Base-by-base conservation (phyloP, 2,329 filamentous ascomycete species). In the Colletotrichum sp. region DNA sequence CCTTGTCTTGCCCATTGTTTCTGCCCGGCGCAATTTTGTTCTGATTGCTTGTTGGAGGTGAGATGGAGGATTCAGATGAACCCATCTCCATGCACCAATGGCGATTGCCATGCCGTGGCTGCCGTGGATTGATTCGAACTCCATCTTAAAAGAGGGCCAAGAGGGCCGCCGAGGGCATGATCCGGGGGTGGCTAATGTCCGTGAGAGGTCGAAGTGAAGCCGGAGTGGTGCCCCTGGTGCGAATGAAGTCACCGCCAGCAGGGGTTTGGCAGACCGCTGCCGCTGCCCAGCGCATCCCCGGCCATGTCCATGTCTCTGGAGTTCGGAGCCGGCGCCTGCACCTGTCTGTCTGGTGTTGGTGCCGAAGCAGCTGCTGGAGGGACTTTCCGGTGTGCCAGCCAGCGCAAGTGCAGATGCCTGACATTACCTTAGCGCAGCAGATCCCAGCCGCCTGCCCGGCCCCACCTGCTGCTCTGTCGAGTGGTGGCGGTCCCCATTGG, bases 371-470 rank as follows among this genome's bases (percentile, higher is more conserved):
- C 48, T 48, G 34, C 68, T 62, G 4, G 36, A 64, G 59, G 44
- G 44, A 52, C 16, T 52, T 52, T 52, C 44, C 44, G 44, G 44
- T 52, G 44, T 52, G 44, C 44, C n/a, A 52, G 39, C 39, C 18
- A n/a, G 8, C 39, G 39, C 39, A n/a, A 48, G 44, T 60, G 55
- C 68, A 63, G 57, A 52, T 68, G 73, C 70, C 73, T 73, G 34
- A 60, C 64, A 68, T 75, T 73, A 60, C 64, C 63, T 75, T 73
- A 75, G 70, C 70, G 70, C 70, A 75, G 70, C 70, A 75, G 73
- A 75, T 75, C 70, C 73, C 73, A 60, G 70, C 73, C 64, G 70
- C 64, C 57, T 44, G 15, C 24, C 10, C 39, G 55, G 64, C 70
- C 64, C 73, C 70, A 71, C 39, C 16, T 71, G 36, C 60, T 71